phyloP scores from a whole-genome alignment of 768 basidiomycete genomes.

The Pulveroboletus sp. region DNA sequence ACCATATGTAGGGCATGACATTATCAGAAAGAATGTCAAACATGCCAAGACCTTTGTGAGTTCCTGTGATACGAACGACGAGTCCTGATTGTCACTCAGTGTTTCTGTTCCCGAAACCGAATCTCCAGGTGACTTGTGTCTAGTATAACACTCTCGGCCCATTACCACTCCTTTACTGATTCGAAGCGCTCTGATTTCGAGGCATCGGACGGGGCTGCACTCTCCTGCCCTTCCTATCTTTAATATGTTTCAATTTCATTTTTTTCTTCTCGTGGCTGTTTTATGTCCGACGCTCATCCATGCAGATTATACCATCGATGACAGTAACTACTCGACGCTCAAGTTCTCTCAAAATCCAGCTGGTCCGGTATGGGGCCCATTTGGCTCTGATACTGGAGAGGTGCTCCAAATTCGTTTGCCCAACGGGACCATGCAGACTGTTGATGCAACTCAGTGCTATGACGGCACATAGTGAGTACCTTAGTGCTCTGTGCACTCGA shows the following conservation, averaged over 20 bases:
- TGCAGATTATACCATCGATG: conserved; percentile 27
- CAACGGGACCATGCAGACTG: conserved; percentile 23
- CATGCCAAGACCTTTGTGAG: background rate
- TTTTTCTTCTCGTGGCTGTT: background rate
- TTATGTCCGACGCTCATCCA: conserved; percentile 4
- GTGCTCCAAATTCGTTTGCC: conserved; percentile 19
- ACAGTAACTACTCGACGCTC: conserved; percentile 23
- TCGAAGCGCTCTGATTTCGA: background rate
- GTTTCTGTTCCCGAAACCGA: background rate
- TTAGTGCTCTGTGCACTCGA: background rate
- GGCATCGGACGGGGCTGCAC: background rate
- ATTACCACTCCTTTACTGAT: conserved; percentile 7
- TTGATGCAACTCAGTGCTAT: conserved; percentile 22
- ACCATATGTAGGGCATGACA: background rate
- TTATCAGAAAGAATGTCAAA: background rate
- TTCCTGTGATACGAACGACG: background rate
- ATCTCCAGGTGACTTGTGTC: background rate
- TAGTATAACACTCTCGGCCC: background rate
- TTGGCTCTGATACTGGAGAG: conserved; percentile 19
- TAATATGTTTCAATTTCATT: conserved; percentile 6
- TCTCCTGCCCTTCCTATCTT: background rate
- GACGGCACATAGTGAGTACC: conserved; percentile 25
- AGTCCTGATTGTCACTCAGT: background rate
- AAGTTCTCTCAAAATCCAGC: conserved; percentile 25
- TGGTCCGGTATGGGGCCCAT: conserved; percentile 26